phyloP scores from a whole-genome alignment of 345 rosid genomes.

The Trapa bicornis region DNA sequence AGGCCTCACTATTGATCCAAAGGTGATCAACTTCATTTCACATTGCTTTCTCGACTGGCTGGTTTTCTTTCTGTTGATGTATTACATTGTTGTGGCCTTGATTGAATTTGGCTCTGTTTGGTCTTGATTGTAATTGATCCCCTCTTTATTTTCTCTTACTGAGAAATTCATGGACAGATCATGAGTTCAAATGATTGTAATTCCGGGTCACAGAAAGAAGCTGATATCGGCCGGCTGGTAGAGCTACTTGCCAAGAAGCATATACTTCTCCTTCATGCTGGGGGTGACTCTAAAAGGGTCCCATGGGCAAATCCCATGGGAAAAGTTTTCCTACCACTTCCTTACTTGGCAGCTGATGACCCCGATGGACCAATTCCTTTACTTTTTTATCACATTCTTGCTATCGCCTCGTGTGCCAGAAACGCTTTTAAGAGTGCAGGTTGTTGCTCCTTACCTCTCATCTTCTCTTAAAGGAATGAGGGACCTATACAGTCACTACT shows the following conservation, averaged over 20 bases:
- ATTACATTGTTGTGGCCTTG: not conserved
- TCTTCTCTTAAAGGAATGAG: not conserved
- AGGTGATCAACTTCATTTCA: conserved; percentile 1
- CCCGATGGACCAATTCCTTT: conserved; percentile 93
- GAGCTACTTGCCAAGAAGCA: conserved; percentile 52
- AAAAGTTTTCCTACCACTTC: conserved; percentile 89
- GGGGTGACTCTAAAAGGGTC: conserved; percentile 97
- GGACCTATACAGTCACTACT: not conserved
- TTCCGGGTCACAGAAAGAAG: conserved; percentile 10
- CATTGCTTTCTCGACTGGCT: not conserved
- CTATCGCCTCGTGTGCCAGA: conserved; percentile 85
- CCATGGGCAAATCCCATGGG: conserved; percentile 99
- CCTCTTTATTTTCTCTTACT: not conserved
- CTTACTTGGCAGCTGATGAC: conserved; percentile 82
- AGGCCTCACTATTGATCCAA: conserved; percentile 9
- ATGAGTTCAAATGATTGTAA: conserved; percentile 19
- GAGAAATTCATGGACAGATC: conserved; percentile 26
- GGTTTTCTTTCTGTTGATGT: not conserved
- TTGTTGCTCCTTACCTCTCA: conserved; percentile 12
- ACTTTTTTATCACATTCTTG: conserved; percentile 94
- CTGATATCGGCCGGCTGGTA: conserved; percentile 14
- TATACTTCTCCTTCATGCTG: conserved; percentile 92
- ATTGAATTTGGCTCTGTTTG: not conserved
- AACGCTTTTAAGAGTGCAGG: conserved; percentile 69
- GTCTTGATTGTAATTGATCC: not conserved